These are phyloP conservation scores for Oligophagozyma castellii DNA, from an alignment of 1,139 yeast species.

Conservation along the genomic window DNA sequence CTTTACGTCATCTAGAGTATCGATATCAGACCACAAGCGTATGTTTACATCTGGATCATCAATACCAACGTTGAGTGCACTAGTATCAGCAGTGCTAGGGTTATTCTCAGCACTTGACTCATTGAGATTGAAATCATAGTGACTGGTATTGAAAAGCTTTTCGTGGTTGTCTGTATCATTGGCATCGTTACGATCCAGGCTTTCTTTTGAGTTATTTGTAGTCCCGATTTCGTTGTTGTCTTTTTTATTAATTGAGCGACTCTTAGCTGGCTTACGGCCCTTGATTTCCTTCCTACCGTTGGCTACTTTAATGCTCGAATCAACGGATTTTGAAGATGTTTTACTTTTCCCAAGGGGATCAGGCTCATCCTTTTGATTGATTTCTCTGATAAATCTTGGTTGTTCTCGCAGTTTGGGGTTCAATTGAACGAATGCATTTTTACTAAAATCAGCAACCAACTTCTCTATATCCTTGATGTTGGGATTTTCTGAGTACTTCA, in stretches of 20 bases:
- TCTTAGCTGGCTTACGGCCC: background rate
- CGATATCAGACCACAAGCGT: slow-evolving; percentile 67
- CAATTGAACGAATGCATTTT: too few species aligned
- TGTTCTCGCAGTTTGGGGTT: too few species aligned
- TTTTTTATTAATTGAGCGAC: background rate
- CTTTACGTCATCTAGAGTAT: slow-evolving; percentile 70
- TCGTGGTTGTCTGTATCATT: background rate
- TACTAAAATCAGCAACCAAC: background rate
- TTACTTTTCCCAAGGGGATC: too few species aligned
- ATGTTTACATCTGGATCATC: background rate
- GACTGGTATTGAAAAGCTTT: background rate
- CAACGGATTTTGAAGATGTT: background rate
- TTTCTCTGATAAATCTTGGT: too few species aligned
- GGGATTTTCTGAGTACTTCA: background rate
- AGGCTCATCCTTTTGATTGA: background rate
- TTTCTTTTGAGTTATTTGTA: background rate
- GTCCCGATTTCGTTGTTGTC: too few species aligned
- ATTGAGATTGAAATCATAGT: background rate
- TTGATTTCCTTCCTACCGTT: background rate
- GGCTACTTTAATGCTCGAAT: background rate
- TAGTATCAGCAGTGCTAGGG: background rate
- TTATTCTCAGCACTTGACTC: background rate
- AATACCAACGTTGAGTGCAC: background rate
- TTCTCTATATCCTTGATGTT: background rate
- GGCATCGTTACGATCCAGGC: background rate